Percentiles rank a stretch among this genome's conserved stretches.
Evolutionary conservation across 331 rosid species (phyloP).

Genomic region (Quercus tomentella): DNA sequence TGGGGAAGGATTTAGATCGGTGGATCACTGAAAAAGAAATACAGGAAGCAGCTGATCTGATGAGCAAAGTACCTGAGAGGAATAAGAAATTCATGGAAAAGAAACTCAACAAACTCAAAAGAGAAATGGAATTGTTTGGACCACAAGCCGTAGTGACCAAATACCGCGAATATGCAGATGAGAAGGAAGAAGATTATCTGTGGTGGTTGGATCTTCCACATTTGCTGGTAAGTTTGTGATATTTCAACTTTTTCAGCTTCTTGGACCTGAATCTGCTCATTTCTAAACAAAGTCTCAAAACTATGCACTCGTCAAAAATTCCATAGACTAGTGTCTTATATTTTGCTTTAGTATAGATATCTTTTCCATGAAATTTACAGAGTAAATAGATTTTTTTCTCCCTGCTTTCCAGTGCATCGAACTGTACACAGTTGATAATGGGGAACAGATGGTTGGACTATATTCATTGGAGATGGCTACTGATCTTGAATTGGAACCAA

Average conservation of each 20-base stretch:
- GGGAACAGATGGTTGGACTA: conserved; percentile 70
- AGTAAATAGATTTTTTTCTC: conserved; percentile 21
- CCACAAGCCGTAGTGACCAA: conserved; percentile 93
- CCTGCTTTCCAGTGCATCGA: conserved; percentile 70
- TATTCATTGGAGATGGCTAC: conserved; percentile 96
- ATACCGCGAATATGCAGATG: conserved; percentile 78
- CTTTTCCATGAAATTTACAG: not conserved
- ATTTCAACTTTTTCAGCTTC: conserved; percentile 7
- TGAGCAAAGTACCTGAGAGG: conserved; percentile 55
- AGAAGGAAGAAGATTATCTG: conserved; percentile 77
- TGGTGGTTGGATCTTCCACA: conserved; percentile 95
- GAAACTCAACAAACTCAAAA: conserved; percentile 77
- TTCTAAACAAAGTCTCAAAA: not conserved
- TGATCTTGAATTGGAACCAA: conserved; percentile 94
- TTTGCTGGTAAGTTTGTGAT: conserved; percentile 55
- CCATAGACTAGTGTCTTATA: conserved; percentile 7
- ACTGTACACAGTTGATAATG: conserved; percentile 63
- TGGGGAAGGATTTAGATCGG: conserved; percentile 88
- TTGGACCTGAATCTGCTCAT: conserved; percentile 1
- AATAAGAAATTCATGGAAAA: conserved; percentile 60
- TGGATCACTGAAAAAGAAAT: conserved; percentile 93
- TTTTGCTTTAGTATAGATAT: not conserved
- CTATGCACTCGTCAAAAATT: conserved; percentile 2
- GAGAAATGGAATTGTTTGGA: conserved; percentile 95
- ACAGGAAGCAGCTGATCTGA: conserved; percentile 75